Evolutionary conservation across 148 eudicot species (phyloP), one percentile per base, ranked within the genome.

Genomic region (Rhododendron griersonianum): DNA sequence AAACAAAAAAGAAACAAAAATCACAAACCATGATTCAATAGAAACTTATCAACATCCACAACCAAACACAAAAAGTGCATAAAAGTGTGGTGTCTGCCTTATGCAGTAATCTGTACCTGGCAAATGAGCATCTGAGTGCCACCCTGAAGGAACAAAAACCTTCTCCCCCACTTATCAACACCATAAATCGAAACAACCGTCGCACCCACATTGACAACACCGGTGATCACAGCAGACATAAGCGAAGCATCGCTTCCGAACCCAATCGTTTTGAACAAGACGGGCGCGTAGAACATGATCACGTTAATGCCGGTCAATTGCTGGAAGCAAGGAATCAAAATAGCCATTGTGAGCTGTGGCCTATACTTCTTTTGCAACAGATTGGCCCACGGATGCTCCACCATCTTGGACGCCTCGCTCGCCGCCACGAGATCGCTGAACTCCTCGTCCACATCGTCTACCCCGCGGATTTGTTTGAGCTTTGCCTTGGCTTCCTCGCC

Each of bases 301-400:
- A 84, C 91, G 76, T 90, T 91, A 3, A 91, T 91, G 30, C 93
- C 93, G 0, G 92, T 91, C 3, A 91, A 51, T 21, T 91, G 93
- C 39, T 90, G 93, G 73, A 90, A 88, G 61, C 86, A 81, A 0
- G 93, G 93, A 11, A 90, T 91, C 4, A 84, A 44, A 0, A 91
- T 82, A 2, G 93, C 87, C 90, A 91, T 90, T 0, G 87, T 83
- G 0, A 91, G 73, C 1, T 91, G 93, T 4, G 91, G 93, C 33
- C 91, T 82, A 25, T 91, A 90, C 48, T 88, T 83, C 35, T 83
- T 82, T 14, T 81, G 86, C 33, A 91, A 35, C 25, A 91, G 86
- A 18, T 87, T 88, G 2, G 63, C 37, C 82, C 80, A 90, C 0
- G 92, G 93, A 11, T 87, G 86, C 84, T 88, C 87, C 19, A 89